phyloP scores from a whole-genome alignment of 148 eudicot species.

The Rhododendron ovatum region DNA sequence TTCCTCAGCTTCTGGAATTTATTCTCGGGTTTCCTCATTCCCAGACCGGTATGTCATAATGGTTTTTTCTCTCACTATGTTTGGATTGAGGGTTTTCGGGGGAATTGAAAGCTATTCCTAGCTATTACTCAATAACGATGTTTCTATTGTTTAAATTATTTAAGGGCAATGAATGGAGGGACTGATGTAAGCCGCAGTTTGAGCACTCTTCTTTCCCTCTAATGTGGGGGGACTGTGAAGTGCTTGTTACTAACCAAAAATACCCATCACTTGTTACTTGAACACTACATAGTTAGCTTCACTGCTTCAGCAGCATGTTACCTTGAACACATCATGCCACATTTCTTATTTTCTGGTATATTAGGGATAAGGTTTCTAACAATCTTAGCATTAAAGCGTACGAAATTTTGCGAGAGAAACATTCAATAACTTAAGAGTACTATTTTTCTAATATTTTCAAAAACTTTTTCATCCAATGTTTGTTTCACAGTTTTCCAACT shows the following conservation, averaged over 20 bases:
- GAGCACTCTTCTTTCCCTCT: background rate
- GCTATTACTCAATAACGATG: background rate
- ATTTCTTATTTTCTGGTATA: background rate
- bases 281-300: background rate
- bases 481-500: background rate
- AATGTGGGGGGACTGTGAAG: background rate
- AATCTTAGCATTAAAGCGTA: background rate
- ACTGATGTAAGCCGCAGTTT: background rate
- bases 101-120: background rate
- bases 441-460: background rate
- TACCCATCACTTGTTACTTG: background rate
- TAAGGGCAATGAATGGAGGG: background rate
- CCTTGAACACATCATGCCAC: background rate
- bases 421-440: background rate
- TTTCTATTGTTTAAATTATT: background rate
- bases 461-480: background rate
- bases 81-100: background rate
- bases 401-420: background rate
- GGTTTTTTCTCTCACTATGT: background rate
- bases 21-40: constrained; percentile 47
- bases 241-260: background rate
- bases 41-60: constrained; percentile 30
- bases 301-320: background rate
- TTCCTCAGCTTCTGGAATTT: constrained; percentile 49
- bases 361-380: background rate